phyloP scores from a whole-genome alignment of 2,329 filamentous ascomycete species.

The Dothidotthia symphoricarpi region DNA sequence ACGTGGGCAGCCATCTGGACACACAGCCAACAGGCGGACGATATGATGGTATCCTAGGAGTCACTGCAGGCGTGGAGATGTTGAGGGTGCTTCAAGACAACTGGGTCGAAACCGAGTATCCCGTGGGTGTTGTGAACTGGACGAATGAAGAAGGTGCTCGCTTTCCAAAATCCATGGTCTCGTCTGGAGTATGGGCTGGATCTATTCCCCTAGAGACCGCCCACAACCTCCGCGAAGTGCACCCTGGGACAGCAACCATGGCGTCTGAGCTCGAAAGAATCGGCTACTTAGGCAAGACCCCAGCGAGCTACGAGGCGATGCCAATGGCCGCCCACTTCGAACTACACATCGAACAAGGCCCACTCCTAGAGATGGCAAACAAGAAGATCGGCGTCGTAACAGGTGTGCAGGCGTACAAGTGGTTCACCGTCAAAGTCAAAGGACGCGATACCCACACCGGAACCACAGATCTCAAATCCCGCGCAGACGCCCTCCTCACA shows the following conservation, averaged over 20 bases:
- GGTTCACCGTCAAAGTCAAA: slow-evolving; percentile 66
- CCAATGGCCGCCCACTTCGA: slow-evolving; percentile 78
- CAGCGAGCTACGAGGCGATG: slow-evolving; percentile 57
- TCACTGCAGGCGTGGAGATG: slow-evolving; percentile 71
- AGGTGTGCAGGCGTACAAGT: slow-evolving; percentile 72
- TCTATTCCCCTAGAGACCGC: slow-evolving; percentile 59
- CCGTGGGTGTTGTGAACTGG: slow-evolving; percentile 75
- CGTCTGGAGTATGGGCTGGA: slow-evolving; percentile 76
- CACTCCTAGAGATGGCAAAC: slow-evolving; percentile 64
- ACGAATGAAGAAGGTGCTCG: slow-evolving; percentile 81
- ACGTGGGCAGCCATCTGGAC: slow-evolving; percentile 65
- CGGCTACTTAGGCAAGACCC: slow-evolving; percentile 62
- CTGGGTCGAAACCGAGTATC: slow-evolving; percentile 65
- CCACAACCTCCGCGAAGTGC: slow-evolving; percentile 63
- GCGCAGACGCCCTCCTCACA: slow-evolving; percentile 67
- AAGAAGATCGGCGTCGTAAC: slow-evolving; percentile 68
- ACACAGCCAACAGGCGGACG: slow-evolving; percentile 61
- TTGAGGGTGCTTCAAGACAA: slow-evolving; percentile 67
- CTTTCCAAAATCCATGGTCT: slow-evolving; percentile 72
- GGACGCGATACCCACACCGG: slow-evolving; percentile 73
- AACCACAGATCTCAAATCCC: slow-evolving; percentile 65
- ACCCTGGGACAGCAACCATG: slow-evolving; percentile 61
- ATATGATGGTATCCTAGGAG: slow-evolving; percentile 75
- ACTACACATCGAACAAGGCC: slow-evolving; percentile 82
- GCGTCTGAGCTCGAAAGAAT: slow-evolving; percentile 69